phyloP scores from a whole-genome alignment of 176 grass and related monocot species.

The Raddia guianensis region DNA sequence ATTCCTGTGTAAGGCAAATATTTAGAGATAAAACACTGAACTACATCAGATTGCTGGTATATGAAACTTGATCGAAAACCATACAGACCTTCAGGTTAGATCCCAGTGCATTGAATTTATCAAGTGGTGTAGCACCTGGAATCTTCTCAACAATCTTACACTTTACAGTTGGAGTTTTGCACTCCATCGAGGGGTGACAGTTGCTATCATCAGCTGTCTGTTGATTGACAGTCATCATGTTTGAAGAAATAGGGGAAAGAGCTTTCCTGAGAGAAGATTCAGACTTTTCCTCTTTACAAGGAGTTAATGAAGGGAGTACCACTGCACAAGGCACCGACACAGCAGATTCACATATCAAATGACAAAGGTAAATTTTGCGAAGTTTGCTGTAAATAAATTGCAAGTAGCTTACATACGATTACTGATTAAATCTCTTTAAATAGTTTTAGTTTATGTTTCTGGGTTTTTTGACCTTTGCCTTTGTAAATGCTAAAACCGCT shows the following conservation, averaged over 20 bases:
- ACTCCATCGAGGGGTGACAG: conserved; percentile 36
- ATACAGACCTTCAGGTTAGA: conserved; percentile 69
- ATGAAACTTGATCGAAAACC: conserved; percentile 3
- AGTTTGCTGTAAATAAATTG: conserved; percentile 25
- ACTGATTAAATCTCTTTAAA: neutral
- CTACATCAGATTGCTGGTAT: conserved; percentile 4
- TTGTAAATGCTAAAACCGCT: neutral
- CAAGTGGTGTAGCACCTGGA: conserved; percentile 61
- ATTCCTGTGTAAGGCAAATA: conserved; percentile 53
- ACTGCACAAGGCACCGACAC: conserved; percentile 29
- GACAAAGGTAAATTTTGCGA: conserved; percentile 1
- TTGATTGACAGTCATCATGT: conserved; percentile 31
- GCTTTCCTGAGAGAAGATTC: conserved; percentile 70
- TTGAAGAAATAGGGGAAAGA: conserved; percentile 78
- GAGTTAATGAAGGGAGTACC: conserved; percentile 41
- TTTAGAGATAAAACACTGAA: conserved; percentile 34
- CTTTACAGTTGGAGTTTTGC: conserved; percentile 51
- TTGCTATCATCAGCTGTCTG: conserved; percentile 36
- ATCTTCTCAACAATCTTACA: conserved; percentile 36
- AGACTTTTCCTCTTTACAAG: conserved; percentile 54
- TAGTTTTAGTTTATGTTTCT: neutral
- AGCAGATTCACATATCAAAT: conserved; percentile 18
- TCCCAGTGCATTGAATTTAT: conserved; percentile 65
- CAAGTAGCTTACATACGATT: conserved; percentile 23
- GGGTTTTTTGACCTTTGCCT: neutral